Conservation (phyloP, 495 filamentous ascomycete species). For the Aspergillus steynii region DNA sequence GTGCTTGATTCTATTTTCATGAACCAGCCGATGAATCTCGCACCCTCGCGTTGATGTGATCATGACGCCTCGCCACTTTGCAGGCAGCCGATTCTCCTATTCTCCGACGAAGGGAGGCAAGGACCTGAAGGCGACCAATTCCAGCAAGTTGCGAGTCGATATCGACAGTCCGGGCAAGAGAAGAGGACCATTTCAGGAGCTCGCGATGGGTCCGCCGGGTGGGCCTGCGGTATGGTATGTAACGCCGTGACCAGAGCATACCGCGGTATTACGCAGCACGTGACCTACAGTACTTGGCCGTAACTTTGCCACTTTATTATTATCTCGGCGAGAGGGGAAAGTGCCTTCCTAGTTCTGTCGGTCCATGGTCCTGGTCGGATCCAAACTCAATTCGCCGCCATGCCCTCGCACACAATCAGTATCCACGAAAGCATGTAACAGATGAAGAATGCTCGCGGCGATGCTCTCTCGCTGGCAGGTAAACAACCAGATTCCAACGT, state of each 20-base stretch:
- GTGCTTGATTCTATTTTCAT: background rate
- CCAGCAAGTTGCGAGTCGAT: too few relatives aligned
- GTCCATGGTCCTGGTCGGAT: background rate
- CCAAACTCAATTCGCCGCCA: background rate
- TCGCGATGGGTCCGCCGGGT: too few relatives aligned
- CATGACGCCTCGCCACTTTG: background rate
- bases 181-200: too few relatives aligned
- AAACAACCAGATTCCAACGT: background rate
- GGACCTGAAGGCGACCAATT: too few relatives aligned
- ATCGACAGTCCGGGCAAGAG: too few relatives aligned
- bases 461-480: too few relatives aligned
- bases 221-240: background rate
- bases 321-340: background rate
- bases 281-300: background rate
- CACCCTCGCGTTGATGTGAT: background rate
- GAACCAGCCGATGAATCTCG: background rate
- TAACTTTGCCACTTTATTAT: background rate
- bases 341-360: too few relatives aligned
- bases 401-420: too few relatives aligned
- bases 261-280: background rate
- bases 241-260: background rate
- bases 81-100: too few relatives aligned
- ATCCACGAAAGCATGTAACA: too few relatives aligned
- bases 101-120: background rate
- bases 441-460: background rate